These are phyloP conservation scores for Silene noctiflora DNA, from an alignment of 179 eudicot species.

Conservation along the genomic window DNA sequence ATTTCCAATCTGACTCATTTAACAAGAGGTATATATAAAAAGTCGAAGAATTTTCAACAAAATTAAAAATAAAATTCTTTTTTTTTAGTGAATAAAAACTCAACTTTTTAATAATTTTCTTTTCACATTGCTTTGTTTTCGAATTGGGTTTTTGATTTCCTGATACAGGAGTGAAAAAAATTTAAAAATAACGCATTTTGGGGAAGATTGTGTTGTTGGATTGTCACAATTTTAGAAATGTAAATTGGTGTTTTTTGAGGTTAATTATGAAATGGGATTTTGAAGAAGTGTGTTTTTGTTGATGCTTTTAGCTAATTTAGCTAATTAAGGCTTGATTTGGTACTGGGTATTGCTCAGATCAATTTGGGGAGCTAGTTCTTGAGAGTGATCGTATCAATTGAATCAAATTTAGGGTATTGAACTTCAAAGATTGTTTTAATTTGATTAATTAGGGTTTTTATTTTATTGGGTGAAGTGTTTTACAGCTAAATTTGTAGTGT, in stretches of 20 bases:
- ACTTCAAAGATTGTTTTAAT: background rate
- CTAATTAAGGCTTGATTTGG: constrained; percentile 11
- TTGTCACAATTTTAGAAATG: background rate
- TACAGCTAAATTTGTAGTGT: background rate
- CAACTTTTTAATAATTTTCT: background rate
- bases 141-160: constrained; percentile 11
- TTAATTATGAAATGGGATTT: constrained; percentile 10
- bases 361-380: background rate
- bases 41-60: background rate
- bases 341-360: constrained; percentile 8
- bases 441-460: background rate
- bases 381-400: background rate
- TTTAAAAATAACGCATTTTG: background rate
- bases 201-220: background rate
- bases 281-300: background rate
- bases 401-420: constrained; percentile 7
- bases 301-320: constrained; percentile 7
- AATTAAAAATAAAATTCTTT: background rate
- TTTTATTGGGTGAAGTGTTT: background rate
- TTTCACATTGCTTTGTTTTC: background rate
- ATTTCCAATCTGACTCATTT: constrained; percentile 2
- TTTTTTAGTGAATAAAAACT: background rate
- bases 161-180: background rate
- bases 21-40: background rate
- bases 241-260: background rate